These are phyloP conservation scores for Piedraia hortae DNA, from an alignment of 2,329 filamentous ascomycete species.

Conservation along the genomic window DNA sequence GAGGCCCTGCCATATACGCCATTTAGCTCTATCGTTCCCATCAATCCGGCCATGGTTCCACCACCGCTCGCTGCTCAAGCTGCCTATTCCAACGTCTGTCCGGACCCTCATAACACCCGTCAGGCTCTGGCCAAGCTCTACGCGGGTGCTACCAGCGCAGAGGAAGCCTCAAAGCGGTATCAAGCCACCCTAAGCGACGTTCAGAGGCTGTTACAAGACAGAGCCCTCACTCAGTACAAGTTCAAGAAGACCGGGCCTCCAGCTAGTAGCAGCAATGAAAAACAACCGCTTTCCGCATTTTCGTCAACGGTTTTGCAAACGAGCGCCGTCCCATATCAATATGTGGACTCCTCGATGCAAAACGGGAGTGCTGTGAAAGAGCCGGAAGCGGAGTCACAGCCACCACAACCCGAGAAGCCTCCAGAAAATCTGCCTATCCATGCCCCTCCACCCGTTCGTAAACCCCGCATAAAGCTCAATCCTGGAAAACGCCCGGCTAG, in stretches of 20 bases:
- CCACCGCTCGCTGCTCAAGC: conserved; percentile 1
- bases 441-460: conserved; percentile 3
- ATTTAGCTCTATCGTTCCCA: conserved; percentile 52
- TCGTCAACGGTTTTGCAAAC: too few relatives aligned
- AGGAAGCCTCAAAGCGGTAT: conserved; percentile 34
- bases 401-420: too few relatives aligned
- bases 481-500: conserved; percentile 4
- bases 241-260: conserved; percentile 16
- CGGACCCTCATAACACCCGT: conserved; percentile 5
- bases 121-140: conserved; percentile 40
- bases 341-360: conserved; percentile 1
- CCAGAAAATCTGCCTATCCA: too few relatives aligned
- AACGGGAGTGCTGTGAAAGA: too few relatives aligned
- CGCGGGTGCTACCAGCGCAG: conserved; percentile 32
- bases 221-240: conserved; percentile 36
- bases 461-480: too few relatives aligned
- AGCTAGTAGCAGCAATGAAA: not conserved
- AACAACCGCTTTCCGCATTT: too few relatives aligned
- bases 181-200: conserved; percentile 49
- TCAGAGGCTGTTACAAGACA: conserved; percentile 41
- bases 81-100: conserved; percentile 1
- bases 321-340: too few relatives aligned
- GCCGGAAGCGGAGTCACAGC: too few relatives aligned
- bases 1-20: conserved; percentile 64
- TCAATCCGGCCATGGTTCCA: conserved; percentile 35